Conservation (phyloP, 164 flowering plant species). For the Magnolia officinalis region DNA sequence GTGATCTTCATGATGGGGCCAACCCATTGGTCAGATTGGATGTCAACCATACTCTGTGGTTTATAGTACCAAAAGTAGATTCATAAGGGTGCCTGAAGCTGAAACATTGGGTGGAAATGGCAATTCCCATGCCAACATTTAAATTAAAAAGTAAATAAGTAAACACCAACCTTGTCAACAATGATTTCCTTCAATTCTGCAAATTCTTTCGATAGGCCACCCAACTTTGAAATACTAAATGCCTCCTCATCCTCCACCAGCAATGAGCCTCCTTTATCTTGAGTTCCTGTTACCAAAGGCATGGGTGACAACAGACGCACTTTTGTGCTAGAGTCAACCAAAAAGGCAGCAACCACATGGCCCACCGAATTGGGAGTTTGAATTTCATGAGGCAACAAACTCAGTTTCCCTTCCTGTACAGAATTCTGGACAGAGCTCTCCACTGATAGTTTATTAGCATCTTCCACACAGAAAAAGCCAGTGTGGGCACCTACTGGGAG, state of each 20-base stretch:
- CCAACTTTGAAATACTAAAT: constrained; percentile 39
- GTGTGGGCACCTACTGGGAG: constrained; percentile 51
- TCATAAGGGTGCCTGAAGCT: no score
- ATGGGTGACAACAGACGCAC: constrained; percentile 36
- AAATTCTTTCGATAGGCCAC: constrained; percentile 84
- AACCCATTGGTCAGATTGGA: no score
- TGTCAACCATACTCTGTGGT: no score
- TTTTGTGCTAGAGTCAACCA: constrained; percentile 43
- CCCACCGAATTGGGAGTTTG: constrained; percentile 15
- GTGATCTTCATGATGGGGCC: no score
- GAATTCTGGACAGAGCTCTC: constrained; percentile 19
- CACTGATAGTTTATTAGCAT: constrained; percentile 25
- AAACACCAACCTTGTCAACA: constrained; percentile 48
- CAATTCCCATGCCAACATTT: no score
- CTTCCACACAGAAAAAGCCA: constrained; percentile 46
- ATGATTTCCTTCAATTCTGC: constrained; percentile 60
- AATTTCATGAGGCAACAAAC: constrained; percentile 8
- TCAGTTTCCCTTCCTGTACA: constrained; percentile 7
- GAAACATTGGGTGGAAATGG: no score
- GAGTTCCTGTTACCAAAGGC: constrained; percentile 19
- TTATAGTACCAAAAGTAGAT: no score
- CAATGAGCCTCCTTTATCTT: constrained; percentile 13
- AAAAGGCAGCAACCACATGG: constrained; percentile 37
- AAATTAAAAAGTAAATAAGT: background rate
- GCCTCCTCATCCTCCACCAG: constrained; percentile 17